Base-by-base conservation (phyloP, 108 stramenopile genomes). In the Mayamaea pseudoterrestris region DNA sequence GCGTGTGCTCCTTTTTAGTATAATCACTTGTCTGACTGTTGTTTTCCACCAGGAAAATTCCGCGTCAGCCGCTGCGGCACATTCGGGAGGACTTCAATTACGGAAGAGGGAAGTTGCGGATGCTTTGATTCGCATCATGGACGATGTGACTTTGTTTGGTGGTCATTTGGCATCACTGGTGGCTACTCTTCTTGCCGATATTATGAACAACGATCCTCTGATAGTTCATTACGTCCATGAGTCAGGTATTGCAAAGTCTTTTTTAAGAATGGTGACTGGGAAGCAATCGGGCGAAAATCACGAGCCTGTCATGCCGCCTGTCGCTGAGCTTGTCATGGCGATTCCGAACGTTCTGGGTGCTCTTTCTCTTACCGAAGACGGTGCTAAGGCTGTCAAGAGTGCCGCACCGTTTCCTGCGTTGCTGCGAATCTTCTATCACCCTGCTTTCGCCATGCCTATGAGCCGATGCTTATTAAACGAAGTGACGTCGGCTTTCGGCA, bases 191-290 rank as follows among this genome's bases (percentile, higher is more conserved):
- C 57, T 93, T 50, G 60, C 76, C 3, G 90, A 93, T 60, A 78
- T 93, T 11, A 80, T 93, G 80, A 93, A 93, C 45, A 62, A 67
- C 11, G 90, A 93, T 55, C 85, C 90, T 14, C 85, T 80, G 37
- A 68, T 80, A 16, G 85, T 93, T 12, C 66, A 76, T 44, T 58
- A 81, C 43, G 81, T 93, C 16, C 85, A 93, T 47, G 52, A 69
- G 39, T 68, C 69, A 21, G 90, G 90, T 6, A 48, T 88, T 35
- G 90, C 83, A 27, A 58, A 65, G 45, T 60, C 83, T 2, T 88
- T 88, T 59, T 46, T 93, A 5, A 54, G 61, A 14, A 58, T 87
- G 65, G 26, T 82, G 9, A 68, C 58, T 2, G 46, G 53, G 18
- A 52, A 57, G 7, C 53, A 43, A 22, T 45, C 21, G 0, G 59